Percentiles rank a stretch among this genome's conserved stretches.
Conservation (phyloP, 495 filamentous ascomycete genomes). For the Penicillium samsonianum region DNA sequence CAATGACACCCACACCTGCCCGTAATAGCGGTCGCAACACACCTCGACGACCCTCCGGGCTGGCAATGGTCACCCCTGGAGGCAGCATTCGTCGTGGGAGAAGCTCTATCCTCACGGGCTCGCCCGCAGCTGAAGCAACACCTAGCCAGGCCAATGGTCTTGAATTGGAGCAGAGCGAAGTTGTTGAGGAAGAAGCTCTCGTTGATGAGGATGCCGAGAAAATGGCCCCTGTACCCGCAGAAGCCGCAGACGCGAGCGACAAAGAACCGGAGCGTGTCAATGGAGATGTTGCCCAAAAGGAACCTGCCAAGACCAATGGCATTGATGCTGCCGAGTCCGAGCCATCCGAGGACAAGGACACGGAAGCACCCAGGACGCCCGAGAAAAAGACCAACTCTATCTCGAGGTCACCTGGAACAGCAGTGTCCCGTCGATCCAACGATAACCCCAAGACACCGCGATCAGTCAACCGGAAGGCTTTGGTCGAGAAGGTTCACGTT, state of each 20-base stretch:
- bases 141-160: conserved; percentile 23
- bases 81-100: conserved; percentile 40
- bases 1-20: conserved; percentile 33
- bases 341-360: background rate
- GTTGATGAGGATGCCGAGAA: conserved; percentile 29
- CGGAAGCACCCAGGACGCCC: conserved; percentile 15
- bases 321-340: conserved; percentile 22
- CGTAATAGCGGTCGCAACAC: conserved; percentile 43
- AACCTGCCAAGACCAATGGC: conserved; percentile 26
- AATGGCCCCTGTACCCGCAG: conserved; percentile 11
- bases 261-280: conserved; percentile 6
- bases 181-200: conserved; percentile 30
- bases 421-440: conserved; percentile 23
- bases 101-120: conserved; percentile 38
- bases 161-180: conserved; percentile 18
- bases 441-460: conserved; percentile 28
- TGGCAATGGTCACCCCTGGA: conserved; percentile 33
- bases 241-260: conserved; percentile 2
- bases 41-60: conserved; percentile 36
- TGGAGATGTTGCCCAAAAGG: conserved; percentile 9
- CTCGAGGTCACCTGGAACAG: conserved; percentile 22
- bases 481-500: conserved; percentile 45
- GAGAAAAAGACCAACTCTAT: conserved; percentile 18
- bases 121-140: conserved; percentile 32
- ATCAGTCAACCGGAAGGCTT: conserved; percentile 39